These are phyloP conservation scores for Epichloe amarillans DNA, from an alignment of 2,329 filamentous ascomycete species.

Conservation along the genomic window DNA sequence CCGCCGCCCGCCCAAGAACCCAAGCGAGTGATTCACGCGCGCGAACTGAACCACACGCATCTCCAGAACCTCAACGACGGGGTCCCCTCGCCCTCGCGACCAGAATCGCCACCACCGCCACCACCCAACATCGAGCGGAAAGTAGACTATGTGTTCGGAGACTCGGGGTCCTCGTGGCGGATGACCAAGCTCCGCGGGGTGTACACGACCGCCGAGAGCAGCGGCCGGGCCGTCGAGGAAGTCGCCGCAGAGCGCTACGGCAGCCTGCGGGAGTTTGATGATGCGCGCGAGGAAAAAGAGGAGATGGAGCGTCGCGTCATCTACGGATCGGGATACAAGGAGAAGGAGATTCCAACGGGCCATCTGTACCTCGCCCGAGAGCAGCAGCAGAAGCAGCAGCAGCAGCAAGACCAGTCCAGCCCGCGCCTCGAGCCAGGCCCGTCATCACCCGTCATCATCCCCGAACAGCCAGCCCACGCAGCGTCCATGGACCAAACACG, in stretches of 20 bases:
- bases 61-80: slow-evolving; percentile 48
- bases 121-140: slow-evolving; percentile 33
- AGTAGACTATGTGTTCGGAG: slow-evolving; percentile 76
- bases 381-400: slow-evolving; percentile 32
- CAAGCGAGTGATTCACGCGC: slow-evolving; percentile 59
- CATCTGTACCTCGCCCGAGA: slow-evolving; percentile 73
- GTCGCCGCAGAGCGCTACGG: slow-evolving; percentile 75
- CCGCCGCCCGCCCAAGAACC: slow-evolving; percentile 42
- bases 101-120: neutral
- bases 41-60: slow-evolving; percentile 56
- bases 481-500: slow-evolving; percentile 57
- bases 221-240: slow-evolving; percentile 60
- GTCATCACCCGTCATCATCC: slow-evolving; percentile 43
- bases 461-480: slow-evolving; percentile 27
- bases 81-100: neutral
- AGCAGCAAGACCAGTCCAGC: neutral
- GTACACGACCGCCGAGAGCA: slow-evolving; percentile 66
- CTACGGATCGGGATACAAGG: slow-evolving; percentile 75
- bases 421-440: slow-evolving; percentile 13
- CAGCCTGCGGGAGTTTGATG: slow-evolving; percentile 71
- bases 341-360: slow-evolving; percentile 76
- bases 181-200: slow-evolving; percentile 90
- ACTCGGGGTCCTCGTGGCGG: slow-evolving; percentile 81
- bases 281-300: slow-evolving; percentile 83
- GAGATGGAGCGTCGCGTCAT: slow-evolving; percentile 72